Conservation (phyloP, 2,329 filamentous ascomycete species). For the Phyllosticta citrichinensis region DNA sequence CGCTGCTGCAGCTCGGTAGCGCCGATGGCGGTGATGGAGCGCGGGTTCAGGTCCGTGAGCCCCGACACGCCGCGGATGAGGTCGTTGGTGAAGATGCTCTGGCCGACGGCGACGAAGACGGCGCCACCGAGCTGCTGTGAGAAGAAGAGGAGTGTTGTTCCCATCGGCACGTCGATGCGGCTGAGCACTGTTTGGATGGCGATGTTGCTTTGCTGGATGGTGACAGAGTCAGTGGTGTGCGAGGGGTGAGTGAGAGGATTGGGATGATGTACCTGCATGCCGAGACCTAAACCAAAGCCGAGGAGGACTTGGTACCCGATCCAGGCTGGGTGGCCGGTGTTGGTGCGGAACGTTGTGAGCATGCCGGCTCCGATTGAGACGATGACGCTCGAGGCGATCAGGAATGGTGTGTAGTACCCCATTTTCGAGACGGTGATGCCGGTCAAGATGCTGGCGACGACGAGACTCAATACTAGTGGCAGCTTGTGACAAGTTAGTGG, state of each 20-base stretch:
- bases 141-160: constrained; percentile 40
- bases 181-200: constrained; percentile 37
- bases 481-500: constrained; percentile 23
- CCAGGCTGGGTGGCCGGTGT: constrained; percentile 29
- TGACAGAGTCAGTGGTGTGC: not conserved
- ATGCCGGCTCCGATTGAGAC: constrained; percentile 38
- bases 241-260: not conserved
- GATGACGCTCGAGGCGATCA: constrained; percentile 32
- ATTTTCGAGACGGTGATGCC: constrained; percentile 26
- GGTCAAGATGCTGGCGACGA: constrained; percentile 16
- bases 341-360: constrained; percentile 32
- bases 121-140: constrained; percentile 38
- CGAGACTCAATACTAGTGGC: constrained; percentile 34
- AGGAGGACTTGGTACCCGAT: constrained; percentile 32
- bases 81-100: constrained; percentile 42
- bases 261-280: constrained; percentile 25
- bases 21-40: constrained; percentile 26
- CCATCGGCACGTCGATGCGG: constrained; percentile 33
- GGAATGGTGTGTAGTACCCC: constrained; percentile 43
- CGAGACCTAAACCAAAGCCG: constrained; percentile 35
- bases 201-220: constrained; percentile 32
- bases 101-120: constrained; percentile 39
- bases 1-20: constrained; percentile 13
- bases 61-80: constrained; percentile 31
- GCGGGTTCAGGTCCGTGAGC: constrained; percentile 13